Percentiles rank a stretch among this genome's conserved stretches.
Conservation (phyloP, 768 basidiomycete genomes). For the Dictyophora rubrovolvata region DNA sequence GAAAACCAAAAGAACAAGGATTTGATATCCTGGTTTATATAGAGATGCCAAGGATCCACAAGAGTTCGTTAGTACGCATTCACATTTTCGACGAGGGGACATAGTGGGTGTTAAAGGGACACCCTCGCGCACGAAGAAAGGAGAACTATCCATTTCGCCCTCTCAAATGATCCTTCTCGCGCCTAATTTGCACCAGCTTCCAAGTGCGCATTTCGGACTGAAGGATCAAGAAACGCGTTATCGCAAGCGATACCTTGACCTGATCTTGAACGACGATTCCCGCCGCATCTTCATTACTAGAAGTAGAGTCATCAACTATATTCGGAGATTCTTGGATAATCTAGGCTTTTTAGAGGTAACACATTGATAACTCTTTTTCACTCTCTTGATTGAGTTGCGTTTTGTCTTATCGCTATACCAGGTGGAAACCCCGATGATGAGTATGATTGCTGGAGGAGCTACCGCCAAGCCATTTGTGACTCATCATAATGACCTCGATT, state of each 20-base stretch:
- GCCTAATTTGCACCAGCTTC: conserved; percentile 93
- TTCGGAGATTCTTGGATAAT: conserved; percentile 80
- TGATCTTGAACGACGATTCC: conserved; percentile 87
- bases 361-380: background rate
- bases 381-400: background rate
- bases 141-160: conserved; percentile 86
- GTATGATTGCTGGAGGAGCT: conserved; percentile 91
- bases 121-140: conserved; percentile 89
- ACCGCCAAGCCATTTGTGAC: conserved; percentile 99
- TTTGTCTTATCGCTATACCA: conserved; percentile 8
- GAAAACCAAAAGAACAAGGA: background rate
- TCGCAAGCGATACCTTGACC: conserved; percentile 96
- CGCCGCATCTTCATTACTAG: conserved; percentile 88
- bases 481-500: conserved; percentile 95
- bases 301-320: conserved; percentile 82
- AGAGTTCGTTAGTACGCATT: conserved; percentile 62
- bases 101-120: conserved; percentile 87
- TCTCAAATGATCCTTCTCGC: conserved; percentile 77
- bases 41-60: conserved; percentile 59
- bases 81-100: conserved; percentile 89
- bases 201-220: conserved; percentile 84
- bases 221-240: conserved; percentile 98
- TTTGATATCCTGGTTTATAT: background rate
- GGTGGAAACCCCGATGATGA: conserved; percentile 98
- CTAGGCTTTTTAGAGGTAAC: conserved; percentile 83